phyloP scores from a whole-genome alignment of 78 protist genomes.

The Trichosphaerium sp. region DNA sequence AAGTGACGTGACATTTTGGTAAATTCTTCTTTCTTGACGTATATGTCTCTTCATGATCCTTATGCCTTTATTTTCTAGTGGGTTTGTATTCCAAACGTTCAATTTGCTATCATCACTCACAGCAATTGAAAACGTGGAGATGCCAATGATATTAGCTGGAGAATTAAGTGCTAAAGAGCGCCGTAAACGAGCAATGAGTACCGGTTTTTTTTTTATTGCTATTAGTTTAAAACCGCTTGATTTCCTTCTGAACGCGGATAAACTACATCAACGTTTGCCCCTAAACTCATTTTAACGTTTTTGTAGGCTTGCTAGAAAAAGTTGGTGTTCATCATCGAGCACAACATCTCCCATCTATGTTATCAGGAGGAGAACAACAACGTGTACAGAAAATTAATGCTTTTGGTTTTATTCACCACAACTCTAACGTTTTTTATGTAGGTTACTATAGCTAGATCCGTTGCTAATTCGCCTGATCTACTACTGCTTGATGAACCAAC shows the following conservation, averaged over 20 bases:
- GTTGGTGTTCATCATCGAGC: slow-evolving; percentile 74
- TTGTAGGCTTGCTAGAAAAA: slow-evolving; percentile 16
- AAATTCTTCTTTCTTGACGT: neutral
- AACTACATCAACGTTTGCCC: too few species aligned
- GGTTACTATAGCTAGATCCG: slow-evolving; percentile 88
- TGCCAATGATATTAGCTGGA: slow-evolving; percentile 87
- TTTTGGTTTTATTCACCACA: too few species aligned
- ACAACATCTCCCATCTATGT: slow-evolving; percentile 74
- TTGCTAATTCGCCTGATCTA: slow-evolving; percentile 78
- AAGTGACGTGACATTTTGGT: neutral
- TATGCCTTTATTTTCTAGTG: slow-evolving; percentile 8
- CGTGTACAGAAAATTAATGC: too few species aligned
- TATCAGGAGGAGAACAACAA: slow-evolving; percentile 94
- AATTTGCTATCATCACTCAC: slow-evolving; percentile 83
- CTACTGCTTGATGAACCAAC: slow-evolving; percentile 92
- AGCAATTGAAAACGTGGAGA: slow-evolving; percentile 84
- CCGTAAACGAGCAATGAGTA: slow-evolving; percentile 35
- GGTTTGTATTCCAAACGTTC: slow-evolving; percentile 91
- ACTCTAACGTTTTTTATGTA: too few species aligned
- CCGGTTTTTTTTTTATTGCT: too few species aligned
- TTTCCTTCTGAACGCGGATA: too few species aligned
- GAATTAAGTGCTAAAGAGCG: slow-evolving; percentile 33
- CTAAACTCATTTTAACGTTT: too few species aligned
- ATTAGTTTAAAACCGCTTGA: too few species aligned
- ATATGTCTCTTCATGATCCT: too few species aligned